Percentiles rank a stretch among this genome's conserved stretches.
Conservation (phyloP, 169 alveolate species). For the Prorocentrum cordatum region DNA sequence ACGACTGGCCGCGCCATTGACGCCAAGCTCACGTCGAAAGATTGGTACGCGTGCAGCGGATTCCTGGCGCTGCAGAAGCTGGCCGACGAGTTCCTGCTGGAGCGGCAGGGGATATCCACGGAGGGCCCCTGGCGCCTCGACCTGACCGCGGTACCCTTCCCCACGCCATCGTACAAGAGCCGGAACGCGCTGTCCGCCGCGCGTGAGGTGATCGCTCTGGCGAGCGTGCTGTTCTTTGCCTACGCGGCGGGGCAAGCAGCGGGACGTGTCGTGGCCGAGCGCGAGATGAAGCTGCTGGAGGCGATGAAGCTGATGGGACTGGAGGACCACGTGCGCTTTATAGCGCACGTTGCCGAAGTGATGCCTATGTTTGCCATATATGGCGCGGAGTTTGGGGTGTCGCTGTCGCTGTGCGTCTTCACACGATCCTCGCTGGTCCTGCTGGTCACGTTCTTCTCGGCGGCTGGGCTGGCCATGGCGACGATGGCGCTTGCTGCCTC, state of each 20-base stretch:
- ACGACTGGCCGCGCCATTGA: conserved; percentile 24
- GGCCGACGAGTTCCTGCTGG: no score
- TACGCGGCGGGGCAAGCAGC: not conserved
- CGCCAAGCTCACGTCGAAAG: not conserved
- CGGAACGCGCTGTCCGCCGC: conserved; percentile 1
- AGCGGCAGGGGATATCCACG: no score
- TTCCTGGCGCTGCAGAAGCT: not conserved
- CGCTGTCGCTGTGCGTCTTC: no score
- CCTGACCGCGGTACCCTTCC: no score
- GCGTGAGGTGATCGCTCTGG: not conserved
- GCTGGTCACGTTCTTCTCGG: no score
- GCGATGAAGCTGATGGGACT: conserved; percentile 23
- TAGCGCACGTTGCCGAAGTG: no score
- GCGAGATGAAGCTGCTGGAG: conserved; percentile 23
- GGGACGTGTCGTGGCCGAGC: not conserved
- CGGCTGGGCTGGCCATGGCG: no score
- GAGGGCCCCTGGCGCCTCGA: no score
- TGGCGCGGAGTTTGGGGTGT: no score
- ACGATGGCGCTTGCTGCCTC: no score
- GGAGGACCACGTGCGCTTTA: not conserved
- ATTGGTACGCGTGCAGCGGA: conserved; percentile 28
- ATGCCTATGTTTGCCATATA: no score
- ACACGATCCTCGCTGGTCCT: no score
- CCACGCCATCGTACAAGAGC: conserved; percentile 7
- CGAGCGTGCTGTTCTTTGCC: not conserved